Evolutionary conservation across 192 early-diverging fungal genomes (phyloP).

Genomic region (Radiomyces spectabilis): DNA sequence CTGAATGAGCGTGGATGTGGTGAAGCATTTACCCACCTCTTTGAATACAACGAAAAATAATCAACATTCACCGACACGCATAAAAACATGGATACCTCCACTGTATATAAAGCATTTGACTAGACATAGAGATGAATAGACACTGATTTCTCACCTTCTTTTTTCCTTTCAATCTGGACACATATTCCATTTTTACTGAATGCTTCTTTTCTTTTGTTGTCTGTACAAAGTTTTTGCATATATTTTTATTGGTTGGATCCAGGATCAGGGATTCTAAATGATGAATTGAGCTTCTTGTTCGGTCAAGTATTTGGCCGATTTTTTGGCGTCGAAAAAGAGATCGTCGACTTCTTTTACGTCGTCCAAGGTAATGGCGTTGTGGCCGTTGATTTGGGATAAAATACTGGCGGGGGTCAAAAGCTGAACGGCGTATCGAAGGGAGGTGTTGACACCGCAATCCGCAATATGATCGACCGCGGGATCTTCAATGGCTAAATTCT

Average conservation of each 20-base stretch:
- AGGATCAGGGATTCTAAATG: neutral
- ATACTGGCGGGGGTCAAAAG: constrained; percentile 87
- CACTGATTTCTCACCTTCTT: no score
- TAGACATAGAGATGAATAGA: no score
- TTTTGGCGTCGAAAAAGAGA: constrained; percentile 87
- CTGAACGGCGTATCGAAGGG: constrained; percentile 93
- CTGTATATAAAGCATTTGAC: no score
- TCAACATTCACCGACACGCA: no score
- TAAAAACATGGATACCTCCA: no score
- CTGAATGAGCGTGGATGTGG: constrained; percentile 3
- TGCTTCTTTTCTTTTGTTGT: no score
- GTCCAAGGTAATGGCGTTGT: constrained; percentile 68
- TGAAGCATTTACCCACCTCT: constrained; percentile 12
- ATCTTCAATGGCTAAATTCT: constrained; percentile 70
- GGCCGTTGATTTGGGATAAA: constrained; percentile 80
- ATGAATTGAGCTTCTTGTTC: constrained; percentile 29
- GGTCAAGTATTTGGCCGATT: constrained; percentile 65
- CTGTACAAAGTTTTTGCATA: no score
- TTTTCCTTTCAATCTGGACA: no score
- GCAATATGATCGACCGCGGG: constrained; percentile 75
- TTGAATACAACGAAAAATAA: constrained; percentile 11
- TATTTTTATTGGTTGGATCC: no score
- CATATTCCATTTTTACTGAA: no score
- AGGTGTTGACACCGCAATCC: constrained; percentile 80
- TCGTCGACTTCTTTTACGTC: constrained; percentile 83